A percentile compares a stretch with the other conserved stretches of the same genome.
Evolutionary conservation across 148 eudicot species (phyloP).

Genomic region (Dysphania ambrosioides): DNA sequence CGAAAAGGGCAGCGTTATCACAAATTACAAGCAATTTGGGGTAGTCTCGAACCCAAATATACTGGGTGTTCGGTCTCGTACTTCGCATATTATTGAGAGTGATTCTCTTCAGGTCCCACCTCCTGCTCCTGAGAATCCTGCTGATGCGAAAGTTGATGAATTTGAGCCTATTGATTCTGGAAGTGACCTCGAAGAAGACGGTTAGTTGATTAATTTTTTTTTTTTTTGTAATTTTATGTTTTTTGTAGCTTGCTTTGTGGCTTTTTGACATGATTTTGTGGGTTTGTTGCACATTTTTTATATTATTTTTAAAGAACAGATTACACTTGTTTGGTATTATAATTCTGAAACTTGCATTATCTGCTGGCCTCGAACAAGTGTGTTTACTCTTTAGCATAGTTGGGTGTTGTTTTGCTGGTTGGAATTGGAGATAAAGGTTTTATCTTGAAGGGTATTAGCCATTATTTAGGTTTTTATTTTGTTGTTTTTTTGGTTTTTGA

Average conservation of each 20-base stretch:
- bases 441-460: not conserved
- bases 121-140: conserved; percentile 16
- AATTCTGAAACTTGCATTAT: no score
- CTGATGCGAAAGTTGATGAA: conserved; percentile 33
- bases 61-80: conserved; percentile 61
- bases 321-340: no score
- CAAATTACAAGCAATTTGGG: conserved; percentile 85
- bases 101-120: conserved; percentile 70
- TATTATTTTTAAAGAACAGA: no score
- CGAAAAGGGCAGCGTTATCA: conserved; percentile 63
- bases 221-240: not conserved
- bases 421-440: not conserved
- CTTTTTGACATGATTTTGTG: not conserved
- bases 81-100: conserved; percentile 61
- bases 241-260: not conserved
- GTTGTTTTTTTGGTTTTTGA: not conserved
- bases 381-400: no score
- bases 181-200: conserved; percentile 91
- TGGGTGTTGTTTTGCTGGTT: not conserved
- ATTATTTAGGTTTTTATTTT: no score
- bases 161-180: conserved; percentile 66
- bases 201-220: conserved; percentile 39
- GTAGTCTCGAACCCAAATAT: conserved; percentile 84
- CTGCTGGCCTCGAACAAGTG: no score
- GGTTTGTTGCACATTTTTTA: not conserved